Percentiles rank a stretch among this genome's conserved stretches.
phyloP scores from a whole-genome alignment of 2,329 filamentous ascomycete species.

The Trichoderma semiorbis region DNA sequence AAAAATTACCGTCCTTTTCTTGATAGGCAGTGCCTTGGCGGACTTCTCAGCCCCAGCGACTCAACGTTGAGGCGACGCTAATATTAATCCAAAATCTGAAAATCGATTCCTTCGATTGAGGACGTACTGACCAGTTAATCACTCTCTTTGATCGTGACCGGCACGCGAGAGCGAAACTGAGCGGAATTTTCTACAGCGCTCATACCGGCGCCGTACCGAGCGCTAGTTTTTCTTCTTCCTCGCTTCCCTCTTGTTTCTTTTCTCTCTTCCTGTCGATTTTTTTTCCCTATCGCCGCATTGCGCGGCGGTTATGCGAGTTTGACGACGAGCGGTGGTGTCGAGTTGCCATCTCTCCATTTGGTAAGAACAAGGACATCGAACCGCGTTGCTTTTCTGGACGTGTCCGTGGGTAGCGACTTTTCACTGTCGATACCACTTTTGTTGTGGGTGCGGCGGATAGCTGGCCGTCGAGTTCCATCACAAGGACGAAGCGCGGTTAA shows the following conservation, averaged over 20 bases:
- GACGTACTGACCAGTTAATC: background rate
- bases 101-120: background rate
- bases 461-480: slow-evolving; percentile 17
- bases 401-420: background rate
- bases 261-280: background rate
- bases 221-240: background rate
- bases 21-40: slow-evolving; percentile 12
- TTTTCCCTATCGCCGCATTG: slow-evolving; percentile 2
- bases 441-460: background rate
- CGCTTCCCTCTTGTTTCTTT: background rate
- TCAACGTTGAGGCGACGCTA: slow-evolving; percentile 14
- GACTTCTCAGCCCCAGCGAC: slow-evolving; percentile 4
- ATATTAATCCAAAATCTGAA: slow-evolving; percentile 1
- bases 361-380: background rate
- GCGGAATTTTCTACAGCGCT: background rate
- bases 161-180: background rate
- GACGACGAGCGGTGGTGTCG: background rate
- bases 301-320: slow-evolving; percentile 13
- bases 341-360: background rate
- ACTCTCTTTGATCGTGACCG: background rate
- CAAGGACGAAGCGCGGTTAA: slow-evolving; percentile 7
- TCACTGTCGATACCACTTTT: background rate
- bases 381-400: slow-evolving; percentile 1
- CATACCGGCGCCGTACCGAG: background rate
- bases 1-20: background rate